Evolutionary conservation across 2,329 filamentous ascomycete genomes (phyloP), one percentile per base, ranked within the genome.

Genomic region (Penicillium verrucosum): DNA sequence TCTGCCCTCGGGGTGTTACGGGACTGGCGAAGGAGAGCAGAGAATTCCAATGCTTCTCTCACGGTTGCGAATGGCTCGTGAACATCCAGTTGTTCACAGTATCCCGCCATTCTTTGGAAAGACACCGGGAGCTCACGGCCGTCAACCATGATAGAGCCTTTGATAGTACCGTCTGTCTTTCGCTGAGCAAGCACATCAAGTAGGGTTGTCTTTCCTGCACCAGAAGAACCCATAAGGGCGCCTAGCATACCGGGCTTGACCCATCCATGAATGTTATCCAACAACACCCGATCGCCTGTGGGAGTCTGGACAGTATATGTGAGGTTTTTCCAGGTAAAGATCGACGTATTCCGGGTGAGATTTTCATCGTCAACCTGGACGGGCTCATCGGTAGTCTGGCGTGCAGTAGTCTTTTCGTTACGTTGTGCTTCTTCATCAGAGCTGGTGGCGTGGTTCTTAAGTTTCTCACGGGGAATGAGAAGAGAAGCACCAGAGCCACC

Each of bases 321-420:
- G n/a, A 91, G 81, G 54, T 89, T 82, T 66, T 85, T 86, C 86
- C 88, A 91, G 1, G 87, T 90, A 64, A 90, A 89, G 1, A 88
- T 77, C 0, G 83, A 85, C 0, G 81, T 86, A 69, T 88, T 88
- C 32, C 80, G 80, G 36, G 84, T 70, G 1, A 88, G 76, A 23
- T 75, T 67, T 1, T 67, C 67, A 27, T 76, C 71, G 4, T 58
- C 58, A 54, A 58, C 50, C 36, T 46, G 23, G 18, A 42, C 48
- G 44, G 51, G 42, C 52, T 56, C 49, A 47, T 64, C 62, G 56
- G 50, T 47, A 14, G 18, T 54, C 11, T 56, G 18, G 5, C 36
- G 42, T 12, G 41, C 10, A 30, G 29, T n/a, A 16, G 5, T 14
- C 36, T 56, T 56, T 23, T 52, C 54, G 11, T 43, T 51, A 3